phyloP scores from a whole-genome alignment of 1,139 yeast genomes.

The Sugiyamaella neomexicana region DNA sequence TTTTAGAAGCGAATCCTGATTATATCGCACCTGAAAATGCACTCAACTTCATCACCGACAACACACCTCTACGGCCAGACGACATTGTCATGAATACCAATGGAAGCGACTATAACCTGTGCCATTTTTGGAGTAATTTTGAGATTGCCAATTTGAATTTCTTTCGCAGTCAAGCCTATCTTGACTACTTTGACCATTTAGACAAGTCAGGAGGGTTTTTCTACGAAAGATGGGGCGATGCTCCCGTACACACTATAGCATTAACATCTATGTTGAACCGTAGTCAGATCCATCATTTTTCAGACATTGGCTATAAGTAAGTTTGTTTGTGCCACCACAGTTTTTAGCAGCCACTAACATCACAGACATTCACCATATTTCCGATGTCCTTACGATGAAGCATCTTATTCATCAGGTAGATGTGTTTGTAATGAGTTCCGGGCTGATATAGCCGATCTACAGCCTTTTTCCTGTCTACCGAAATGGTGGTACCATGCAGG shows the following conservation, averaged over 20 bases:
- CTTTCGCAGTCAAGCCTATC: slow-evolving; percentile 70
- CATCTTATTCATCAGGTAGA: slow-evolving; percentile 51
- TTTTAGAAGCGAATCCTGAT: slow-evolving; percentile 63
- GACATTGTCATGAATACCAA: slow-evolving; percentile 43
- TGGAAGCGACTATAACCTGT: slow-evolving; percentile 68
- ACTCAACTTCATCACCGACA: slow-evolving; percentile 66
- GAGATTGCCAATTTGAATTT: slow-evolving; percentile 83
- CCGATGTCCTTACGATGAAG: slow-evolving; percentile 70
- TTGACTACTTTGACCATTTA: slow-evolving; percentile 65
- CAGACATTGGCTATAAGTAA: slow-evolving; percentile 75
- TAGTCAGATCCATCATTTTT: slow-evolving; percentile 78
- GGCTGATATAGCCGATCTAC: slow-evolving; percentile 56
- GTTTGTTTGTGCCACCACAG: background rate
- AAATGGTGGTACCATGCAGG: slow-evolving; percentile 76
- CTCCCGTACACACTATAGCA: slow-evolving; percentile 90
- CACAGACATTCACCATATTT: slow-evolving; percentile 68
- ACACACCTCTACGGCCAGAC: slow-evolving; percentile 38
- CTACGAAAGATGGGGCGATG: slow-evolving; percentile 95
- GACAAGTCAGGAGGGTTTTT: slow-evolving; percentile 81
- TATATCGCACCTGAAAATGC: slow-evolving; percentile 68
- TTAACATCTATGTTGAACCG: slow-evolving; percentile 65
- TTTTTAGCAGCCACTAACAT: slow-evolving; percentile 7
- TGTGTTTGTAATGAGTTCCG: slow-evolving; percentile 61
- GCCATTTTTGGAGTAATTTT: slow-evolving; percentile 96
- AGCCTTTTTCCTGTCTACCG: slow-evolving; percentile 69